Percentiles rank a stretch among this genome's conserved stretches.
phyloP scores from a whole-genome alignment of 805 yeast species.

The Myxozyma monticola region DNA sequence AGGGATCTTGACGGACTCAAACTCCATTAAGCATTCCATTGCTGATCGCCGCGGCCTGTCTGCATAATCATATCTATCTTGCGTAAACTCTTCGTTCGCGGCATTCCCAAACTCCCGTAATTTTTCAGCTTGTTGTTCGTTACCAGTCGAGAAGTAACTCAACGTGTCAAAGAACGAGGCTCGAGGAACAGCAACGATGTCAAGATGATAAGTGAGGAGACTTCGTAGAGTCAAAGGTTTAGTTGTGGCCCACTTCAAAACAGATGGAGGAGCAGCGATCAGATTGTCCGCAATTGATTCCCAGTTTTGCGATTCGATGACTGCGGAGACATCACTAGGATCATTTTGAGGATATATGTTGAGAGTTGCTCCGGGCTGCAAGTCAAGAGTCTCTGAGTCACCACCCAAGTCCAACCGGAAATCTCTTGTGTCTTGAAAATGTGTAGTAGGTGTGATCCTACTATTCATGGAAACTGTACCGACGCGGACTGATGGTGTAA shows the following conservation, averaged over 20 bases:
- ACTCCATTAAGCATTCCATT: conserved; percentile 79
- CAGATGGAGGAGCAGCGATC: conserved; percentile 39
- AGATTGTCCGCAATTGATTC: conserved; percentile 64
- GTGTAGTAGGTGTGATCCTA: conserved; percentile 67
- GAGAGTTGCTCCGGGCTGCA: conserved; percentile 77
- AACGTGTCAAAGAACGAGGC: conserved; percentile 73
- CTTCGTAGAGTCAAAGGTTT: conserved; percentile 73
- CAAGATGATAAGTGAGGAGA: conserved; percentile 75
- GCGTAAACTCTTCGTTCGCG: conserved; percentile 56
- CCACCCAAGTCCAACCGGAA: conserved; percentile 44
- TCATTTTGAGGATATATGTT: conserved; percentile 76
- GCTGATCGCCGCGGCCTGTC: conserved; percentile 88
- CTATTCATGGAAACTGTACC: conserved; percentile 55
- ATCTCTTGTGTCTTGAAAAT: conserved; percentile 87
- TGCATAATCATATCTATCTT: conserved; percentile 87
- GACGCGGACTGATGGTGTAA: conserved; percentile 17
- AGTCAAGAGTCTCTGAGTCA: neutral
- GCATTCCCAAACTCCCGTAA: conserved; percentile 69
- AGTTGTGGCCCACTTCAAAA: conserved; percentile 47
- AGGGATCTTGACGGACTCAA: conserved; percentile 74
- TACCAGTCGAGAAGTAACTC: conserved; percentile 73
- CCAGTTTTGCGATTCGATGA: conserved; percentile 77
- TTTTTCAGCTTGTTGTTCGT: conserved; percentile 69
- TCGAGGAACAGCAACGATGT: conserved; percentile 78
- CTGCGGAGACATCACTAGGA: conserved; percentile 57